These are phyloP conservation scores for Talaromyces borbonicus DNA, from an alignment of 495 filamentous ascomycete species.

Conservation along the genomic window DNA sequence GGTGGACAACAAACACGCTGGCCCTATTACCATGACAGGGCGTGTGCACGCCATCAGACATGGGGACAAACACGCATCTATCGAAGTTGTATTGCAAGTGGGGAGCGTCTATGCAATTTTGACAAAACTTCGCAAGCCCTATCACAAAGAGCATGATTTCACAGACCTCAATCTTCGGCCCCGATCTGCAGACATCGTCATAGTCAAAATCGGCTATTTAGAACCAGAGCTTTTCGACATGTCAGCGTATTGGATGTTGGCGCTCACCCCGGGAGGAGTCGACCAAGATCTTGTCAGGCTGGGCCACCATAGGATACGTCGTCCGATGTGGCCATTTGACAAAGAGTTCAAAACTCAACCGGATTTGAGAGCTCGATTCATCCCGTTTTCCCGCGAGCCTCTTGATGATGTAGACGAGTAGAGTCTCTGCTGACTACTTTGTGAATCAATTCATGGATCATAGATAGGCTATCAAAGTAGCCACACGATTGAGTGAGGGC, in stretches of 20 bases:
- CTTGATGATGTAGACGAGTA: constrained; percentile 11
- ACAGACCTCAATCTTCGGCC: constrained; percentile 37
- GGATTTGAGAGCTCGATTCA: constrained; percentile 30
- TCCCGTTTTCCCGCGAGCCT: constrained; percentile 31
- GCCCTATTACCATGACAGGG: constrained; percentile 45
- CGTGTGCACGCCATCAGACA: constrained; percentile 42
- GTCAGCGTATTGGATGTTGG: constrained; percentile 47
- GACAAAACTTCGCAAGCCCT: constrained; percentile 47
- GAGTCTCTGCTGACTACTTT: too few relatives aligned
- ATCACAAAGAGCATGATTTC: constrained; percentile 47
- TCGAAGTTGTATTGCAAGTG: constrained; percentile 43
- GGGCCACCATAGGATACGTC: constrained; percentile 37
- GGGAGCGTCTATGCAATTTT: constrained; percentile 46
- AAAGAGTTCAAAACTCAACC: constrained; percentile 23
- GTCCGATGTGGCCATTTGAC: constrained; percentile 51
- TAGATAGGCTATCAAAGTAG: too few relatives aligned
- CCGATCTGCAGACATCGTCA: constrained; percentile 40
- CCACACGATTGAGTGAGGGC: too few relatives aligned
- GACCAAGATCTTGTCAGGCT: constrained; percentile 43
- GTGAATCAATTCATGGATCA: too few relatives aligned
- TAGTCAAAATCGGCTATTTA: constrained; percentile 52
- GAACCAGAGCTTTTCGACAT: constrained; percentile 48
- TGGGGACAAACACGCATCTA: constrained; percentile 38
- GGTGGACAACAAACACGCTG: constrained; percentile 41
- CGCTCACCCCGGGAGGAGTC: constrained; percentile 44